Evolutionary conservation across 106 monocot species (phyloP).

Genomic region (Iris macrosiphon): DNA sequence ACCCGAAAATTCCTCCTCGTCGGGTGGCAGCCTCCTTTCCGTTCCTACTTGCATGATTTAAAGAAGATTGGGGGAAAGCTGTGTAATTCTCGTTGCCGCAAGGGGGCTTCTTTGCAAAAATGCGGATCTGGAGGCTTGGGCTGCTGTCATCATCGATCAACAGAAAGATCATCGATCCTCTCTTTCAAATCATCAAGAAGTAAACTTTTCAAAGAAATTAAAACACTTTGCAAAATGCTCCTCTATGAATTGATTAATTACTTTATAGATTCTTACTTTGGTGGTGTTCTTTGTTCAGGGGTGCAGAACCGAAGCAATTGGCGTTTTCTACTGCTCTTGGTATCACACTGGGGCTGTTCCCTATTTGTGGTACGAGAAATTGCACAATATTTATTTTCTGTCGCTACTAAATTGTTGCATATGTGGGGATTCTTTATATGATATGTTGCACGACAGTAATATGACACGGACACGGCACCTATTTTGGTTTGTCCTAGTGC

Average conservation of each 20-base stretch:
- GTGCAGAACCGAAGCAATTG: slow-evolving; percentile 52
- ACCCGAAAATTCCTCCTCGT: too few species aligned
- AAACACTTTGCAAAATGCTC: too few species aligned
- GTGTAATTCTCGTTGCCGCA: too few species aligned
- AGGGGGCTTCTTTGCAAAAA: not conserved
- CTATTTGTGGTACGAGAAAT: slow-evolving; percentile 50
- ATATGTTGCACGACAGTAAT: too few species aligned
- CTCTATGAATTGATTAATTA: not conserved
- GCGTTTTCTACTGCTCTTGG: slow-evolving; percentile 69
- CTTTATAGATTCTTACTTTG: not conserved
- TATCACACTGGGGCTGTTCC: slow-evolving; percentile 53
- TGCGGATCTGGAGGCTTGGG: slow-evolving; percentile 9
- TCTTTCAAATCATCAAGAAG: slow-evolving; percentile 36
- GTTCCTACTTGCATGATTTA: too few species aligned
- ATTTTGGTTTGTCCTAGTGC: too few species aligned
- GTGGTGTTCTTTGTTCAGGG: slow-evolving; percentile 18
- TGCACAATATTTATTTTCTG: too few species aligned
- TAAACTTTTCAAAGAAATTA: not conserved
- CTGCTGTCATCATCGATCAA: slow-evolving; percentile 27
- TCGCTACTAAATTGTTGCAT: too few species aligned
- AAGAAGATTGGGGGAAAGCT: too few species aligned
- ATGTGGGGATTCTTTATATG: too few species aligned
- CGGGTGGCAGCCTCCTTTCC: too few species aligned
- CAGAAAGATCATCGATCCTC: slow-evolving; percentile 43
- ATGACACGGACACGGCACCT: too few species aligned